phyloP scores from a whole-genome alignment of 2,329 filamentous ascomycete species.

The Aspergillus glaucus region DNA sequence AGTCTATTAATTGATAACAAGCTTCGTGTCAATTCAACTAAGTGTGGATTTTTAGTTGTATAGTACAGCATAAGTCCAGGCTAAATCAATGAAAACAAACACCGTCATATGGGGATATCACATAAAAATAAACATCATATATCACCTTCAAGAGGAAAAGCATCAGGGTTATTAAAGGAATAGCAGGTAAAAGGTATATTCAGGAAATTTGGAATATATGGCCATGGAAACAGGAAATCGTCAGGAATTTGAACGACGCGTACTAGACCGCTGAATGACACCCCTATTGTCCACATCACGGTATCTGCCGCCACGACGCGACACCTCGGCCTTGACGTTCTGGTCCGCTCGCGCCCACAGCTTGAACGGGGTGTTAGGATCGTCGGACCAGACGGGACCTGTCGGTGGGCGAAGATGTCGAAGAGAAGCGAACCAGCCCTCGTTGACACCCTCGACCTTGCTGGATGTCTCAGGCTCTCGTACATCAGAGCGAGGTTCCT shows the following conservation, averaged over 20 bases:
- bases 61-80: no score
- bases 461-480: conserved; percentile 4
- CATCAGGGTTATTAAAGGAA: not conserved
- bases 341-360: conserved; percentile 28
- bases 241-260: not conserved
- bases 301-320: conserved; percentile 19
- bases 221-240: no score
- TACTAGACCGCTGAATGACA: conserved; percentile 19
- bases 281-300: conserved; percentile 29
- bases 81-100: not conserved
- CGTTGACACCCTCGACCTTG: conserved; percentile 9
- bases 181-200: not conserved
- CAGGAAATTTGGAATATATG: not conserved
- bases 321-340: conserved; percentile 24
- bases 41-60: no score
- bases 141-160: not conserved
- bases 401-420: conserved; percentile 13
- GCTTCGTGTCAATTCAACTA: no score
- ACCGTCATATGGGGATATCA: not conserved
- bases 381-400: conserved; percentile 25
- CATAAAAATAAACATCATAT: not conserved
- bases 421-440: conserved; percentile 28
- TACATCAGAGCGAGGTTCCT: conserved; percentile 1
- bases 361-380: conserved; percentile 35
- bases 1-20: no score